Base-by-base conservation (phyloP, 164 flowering plant species). In the Vitis amurensis region DNA sequence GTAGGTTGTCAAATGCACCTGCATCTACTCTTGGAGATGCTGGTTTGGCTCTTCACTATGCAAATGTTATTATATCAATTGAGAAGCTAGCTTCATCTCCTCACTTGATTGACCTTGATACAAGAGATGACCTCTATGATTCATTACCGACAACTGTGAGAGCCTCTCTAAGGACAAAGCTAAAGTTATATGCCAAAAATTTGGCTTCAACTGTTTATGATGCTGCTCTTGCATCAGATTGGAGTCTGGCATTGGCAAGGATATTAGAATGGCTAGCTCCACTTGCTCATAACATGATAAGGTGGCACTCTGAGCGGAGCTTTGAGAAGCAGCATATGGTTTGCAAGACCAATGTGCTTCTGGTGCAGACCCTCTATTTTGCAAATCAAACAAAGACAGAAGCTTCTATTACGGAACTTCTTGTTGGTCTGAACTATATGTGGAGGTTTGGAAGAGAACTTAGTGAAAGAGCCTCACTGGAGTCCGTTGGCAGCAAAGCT, bases 271-370 rank as follows among this genome's bases (percentile, higher is more conserved):
- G 90, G 93, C 61, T 89, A 64, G 75, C 84, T 59, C 89, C 91
- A 11, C 81, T 87, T 55, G 93, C 93, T 64, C 89, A 83, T 73
- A 81, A 83, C 82, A 89, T 55, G 72, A 70, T 84, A 11, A 82
- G 78, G 67, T 89, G 93, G 93, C 87, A 86, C 47, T 84, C 93
- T 5, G 93, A 83, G 71, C 73, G 82, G 29, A 87, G 80, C 60
- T 79, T 84, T 65, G 91, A 84, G 80, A 79, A 82, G 80, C 86
- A 84, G 72, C 64, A 77, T 19, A 67, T 73, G 59, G 63, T 70
- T 62, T 65, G 71, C 14, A 69, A 82, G 68, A 55, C 83, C 13
- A 83, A 75, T 71, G 80, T 86, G 68, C 84, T 84, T 59, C 79
- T 89, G 55, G 88, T 89, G 47, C 89, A 84, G 77, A 89, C 93